phyloP scores from a whole-genome alignment of 345 rosid species.

The Gossypium rotundifolium region DNA sequence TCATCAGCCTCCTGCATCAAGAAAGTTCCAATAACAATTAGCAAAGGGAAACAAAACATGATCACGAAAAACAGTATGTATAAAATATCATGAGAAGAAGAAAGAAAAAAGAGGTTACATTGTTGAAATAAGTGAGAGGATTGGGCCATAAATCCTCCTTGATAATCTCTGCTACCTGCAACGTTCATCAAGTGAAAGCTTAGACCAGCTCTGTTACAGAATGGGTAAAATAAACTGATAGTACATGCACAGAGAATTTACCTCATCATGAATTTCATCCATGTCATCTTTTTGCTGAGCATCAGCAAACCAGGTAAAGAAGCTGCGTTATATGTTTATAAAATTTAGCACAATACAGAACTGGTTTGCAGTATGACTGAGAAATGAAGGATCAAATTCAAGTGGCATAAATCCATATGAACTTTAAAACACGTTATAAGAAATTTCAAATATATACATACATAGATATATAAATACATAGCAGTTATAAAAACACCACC shows the following conservation, averaged over 20 bases:
- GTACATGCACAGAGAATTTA: conserved; percentile 20
- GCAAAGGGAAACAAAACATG: background rate
- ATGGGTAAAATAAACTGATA: background rate
- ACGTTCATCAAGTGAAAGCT: background rate
- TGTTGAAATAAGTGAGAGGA: conserved; percentile 82
- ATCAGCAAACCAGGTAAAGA: conserved; percentile 59
- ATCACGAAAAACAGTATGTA: background rate
- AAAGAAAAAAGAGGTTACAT: conserved; percentile 34
- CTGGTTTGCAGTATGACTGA: background rate
- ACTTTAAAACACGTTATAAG: no score
- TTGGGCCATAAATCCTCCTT: conserved; percentile 95
- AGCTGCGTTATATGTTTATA: conserved; percentile 38
- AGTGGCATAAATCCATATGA: no score
- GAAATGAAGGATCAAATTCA: background rate
- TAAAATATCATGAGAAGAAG: background rate
- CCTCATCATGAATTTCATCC: conserved; percentile 79
- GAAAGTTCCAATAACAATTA: conserved; percentile 2
- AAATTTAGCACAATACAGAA: background rate
- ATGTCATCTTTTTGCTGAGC: conserved; percentile 46
- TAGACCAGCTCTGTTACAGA: conserved; percentile 2
- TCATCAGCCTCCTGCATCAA: conserved; percentile 61
- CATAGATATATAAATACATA: background rate
- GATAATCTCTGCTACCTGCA: conserved; percentile 87
- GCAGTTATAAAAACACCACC: background rate
- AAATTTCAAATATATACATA: background rate